Conservation (phyloP, 805 yeast genomes). For the Wickerhamomyces sydowiorum region DNA sequence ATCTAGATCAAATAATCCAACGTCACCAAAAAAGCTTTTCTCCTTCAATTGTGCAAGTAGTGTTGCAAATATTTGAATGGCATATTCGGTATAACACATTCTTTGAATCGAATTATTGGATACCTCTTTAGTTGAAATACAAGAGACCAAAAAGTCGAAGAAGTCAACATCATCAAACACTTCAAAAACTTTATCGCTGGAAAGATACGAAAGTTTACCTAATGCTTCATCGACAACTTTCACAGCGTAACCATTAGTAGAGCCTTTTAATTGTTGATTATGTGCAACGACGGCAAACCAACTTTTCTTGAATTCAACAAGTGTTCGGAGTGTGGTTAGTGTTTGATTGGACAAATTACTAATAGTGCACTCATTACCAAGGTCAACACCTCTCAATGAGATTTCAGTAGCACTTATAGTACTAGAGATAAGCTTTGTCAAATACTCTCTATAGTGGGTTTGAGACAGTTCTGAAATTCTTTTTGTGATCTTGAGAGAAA, state of each 20-base stretch:
- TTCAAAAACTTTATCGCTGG: constrained; percentile 27
- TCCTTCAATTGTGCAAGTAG: constrained; percentile 20
- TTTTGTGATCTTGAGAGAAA: constrained; percentile 4
- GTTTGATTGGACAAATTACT: constrained; percentile 59
- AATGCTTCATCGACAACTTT: constrained; percentile 18
- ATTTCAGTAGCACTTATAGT: constrained; percentile 65
- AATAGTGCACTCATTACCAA: constrained; percentile 38
- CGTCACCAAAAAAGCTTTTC: constrained; percentile 22
- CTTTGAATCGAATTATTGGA: constrained; percentile 42
- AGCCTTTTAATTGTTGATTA: background rate
- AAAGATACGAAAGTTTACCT: constrained; percentile 30
- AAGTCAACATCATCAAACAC: constrained; percentile 40
- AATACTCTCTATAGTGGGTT: constrained; percentile 18
- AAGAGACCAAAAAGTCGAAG: constrained; percentile 45
- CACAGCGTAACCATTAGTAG: constrained; percentile 3
- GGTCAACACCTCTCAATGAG: constrained; percentile 44
- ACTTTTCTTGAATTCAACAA: constrained; percentile 29
- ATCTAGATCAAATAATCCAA: constrained; percentile 32
- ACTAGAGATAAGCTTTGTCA: constrained; percentile 36
- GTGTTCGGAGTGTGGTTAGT: constrained; percentile 50
- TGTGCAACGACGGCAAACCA: constrained; percentile 2
- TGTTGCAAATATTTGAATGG: constrained; percentile 39
- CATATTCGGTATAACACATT: constrained; percentile 44
- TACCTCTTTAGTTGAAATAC: constrained; percentile 40
- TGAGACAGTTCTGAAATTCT: constrained; percentile 30